phyloP scores from a whole-genome alignment of 2,329 filamentous ascomycete species.

The Lecanicillium sp. region DNA sequence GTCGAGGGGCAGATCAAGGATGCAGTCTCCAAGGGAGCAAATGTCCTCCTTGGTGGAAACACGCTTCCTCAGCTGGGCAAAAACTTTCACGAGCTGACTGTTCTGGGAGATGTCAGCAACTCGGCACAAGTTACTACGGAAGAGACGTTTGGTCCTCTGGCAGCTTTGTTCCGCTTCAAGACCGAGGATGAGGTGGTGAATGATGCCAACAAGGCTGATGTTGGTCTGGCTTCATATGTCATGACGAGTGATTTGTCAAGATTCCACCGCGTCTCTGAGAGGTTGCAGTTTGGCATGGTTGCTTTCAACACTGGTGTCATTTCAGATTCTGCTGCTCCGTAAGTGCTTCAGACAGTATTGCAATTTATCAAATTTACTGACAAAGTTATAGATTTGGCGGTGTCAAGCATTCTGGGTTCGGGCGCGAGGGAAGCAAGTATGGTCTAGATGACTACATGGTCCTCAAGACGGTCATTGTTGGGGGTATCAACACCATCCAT shows the following conservation, averaged over 20 bases:
- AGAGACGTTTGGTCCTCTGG: conserved; percentile 20
- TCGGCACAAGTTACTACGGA: conserved; percentile 13
- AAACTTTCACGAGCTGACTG: conserved; percentile 62
- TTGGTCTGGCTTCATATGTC: conserved; percentile 19
- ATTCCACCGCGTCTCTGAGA: conserved; percentile 33
- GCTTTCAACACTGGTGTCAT: conserved; percentile 40
- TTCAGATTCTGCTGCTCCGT: not conserved
- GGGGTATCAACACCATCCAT: too few species aligned
- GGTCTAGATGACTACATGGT: conserved; percentile 69
- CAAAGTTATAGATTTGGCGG: conserved; percentile 34
- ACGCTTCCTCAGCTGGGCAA: conserved; percentile 49
- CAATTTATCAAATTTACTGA: conserved; percentile 32
- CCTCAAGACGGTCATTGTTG: conserved; percentile 51
- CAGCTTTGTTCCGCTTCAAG: conserved; percentile 39
- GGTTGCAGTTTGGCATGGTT: conserved; percentile 58
- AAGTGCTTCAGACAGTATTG: conserved; percentile 3
- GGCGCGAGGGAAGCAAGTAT: conserved; percentile 54
- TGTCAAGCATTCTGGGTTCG: conserved; percentile 24
- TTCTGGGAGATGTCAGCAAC: conserved; percentile 44
- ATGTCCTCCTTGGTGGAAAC: conserved; percentile 61
- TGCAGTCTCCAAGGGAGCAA: conserved; percentile 61
- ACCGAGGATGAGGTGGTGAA: conserved; percentile 39
- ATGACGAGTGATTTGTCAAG: conserved; percentile 20
- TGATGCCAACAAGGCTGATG: conserved; percentile 43
- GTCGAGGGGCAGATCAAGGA: conserved; percentile 64